A percentile compares a stretch with the other conserved stretches of the same genome.
These are phyloP conservation scores for Ilyonectria destructans DNA, from an alignment of 2,329 filamentous ascomycete genomes.

Conservation along the genomic window DNA sequence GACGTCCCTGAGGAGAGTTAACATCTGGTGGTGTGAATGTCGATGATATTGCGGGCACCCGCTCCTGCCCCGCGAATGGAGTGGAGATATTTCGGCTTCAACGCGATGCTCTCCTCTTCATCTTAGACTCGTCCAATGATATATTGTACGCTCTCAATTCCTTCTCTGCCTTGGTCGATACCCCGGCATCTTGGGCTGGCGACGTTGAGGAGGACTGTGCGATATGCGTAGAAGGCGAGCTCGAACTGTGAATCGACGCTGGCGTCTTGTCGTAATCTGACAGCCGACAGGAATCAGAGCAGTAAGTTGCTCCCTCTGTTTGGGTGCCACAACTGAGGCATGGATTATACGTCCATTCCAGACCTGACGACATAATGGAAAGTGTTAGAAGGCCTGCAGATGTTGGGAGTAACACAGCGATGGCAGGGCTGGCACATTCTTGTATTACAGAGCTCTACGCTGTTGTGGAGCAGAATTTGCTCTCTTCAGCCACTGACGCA, in stretches of 20 bases:
- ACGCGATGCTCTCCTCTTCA: slow-evolving; percentile 8
- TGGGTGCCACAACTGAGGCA: neutral
- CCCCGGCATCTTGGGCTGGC: slow-evolving; percentile 4
- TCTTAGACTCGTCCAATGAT: slow-evolving; percentile 5
- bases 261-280: neutral
- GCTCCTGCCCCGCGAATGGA: neutral
- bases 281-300: slow-evolving; percentile 8
- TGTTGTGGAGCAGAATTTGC: slow-evolving; percentile 5
- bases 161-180: slow-evolving; percentile 7
- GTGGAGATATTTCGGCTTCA: slow-evolving; percentile 1
- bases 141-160: slow-evolving; percentile 10
- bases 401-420: neutral
- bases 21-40: slow-evolving; percentile 4
- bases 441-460: slow-evolving; percentile 6
- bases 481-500: slow-evolving; percentile 4
- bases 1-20: too few species aligned
- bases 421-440: slow-evolving; percentile 2
- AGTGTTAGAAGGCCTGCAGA: neutral
- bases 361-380: slow-evolving; percentile 6
- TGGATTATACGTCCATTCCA: slow-evolving; percentile 4
- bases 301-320: neutral
- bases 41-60: neutral
- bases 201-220: slow-evolving; percentile 1
- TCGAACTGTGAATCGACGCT: neutral
- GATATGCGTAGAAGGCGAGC: neutral